Evolutionary conservation across 257 asterid genomes (phyloP).

Genomic region (Verbascum thapsus): DNA sequence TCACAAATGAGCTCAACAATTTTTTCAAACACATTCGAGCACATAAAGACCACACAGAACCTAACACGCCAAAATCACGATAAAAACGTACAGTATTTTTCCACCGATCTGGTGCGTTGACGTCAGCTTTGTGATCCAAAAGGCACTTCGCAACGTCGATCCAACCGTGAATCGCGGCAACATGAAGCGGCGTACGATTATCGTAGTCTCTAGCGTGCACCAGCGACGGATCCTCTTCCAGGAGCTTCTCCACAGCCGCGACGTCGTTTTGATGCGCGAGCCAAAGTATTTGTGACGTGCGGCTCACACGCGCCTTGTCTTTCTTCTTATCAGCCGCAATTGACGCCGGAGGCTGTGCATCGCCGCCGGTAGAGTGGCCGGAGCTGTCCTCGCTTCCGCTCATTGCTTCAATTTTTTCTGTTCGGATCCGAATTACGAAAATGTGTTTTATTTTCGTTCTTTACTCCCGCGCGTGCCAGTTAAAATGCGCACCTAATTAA

Average conservation of each 20-base stretch:
- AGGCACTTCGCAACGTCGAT: constrained; percentile 78
- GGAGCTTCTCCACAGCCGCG: constrained; percentile 71
- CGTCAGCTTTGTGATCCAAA: constrained; percentile 77
- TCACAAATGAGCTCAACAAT: no score
- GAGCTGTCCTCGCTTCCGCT: constrained; percentile 83
- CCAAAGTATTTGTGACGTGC: constrained; percentile 87
- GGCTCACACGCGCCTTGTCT: constrained; percentile 80
- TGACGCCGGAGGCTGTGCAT: constrained; percentile 28
- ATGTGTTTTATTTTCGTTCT: no score
- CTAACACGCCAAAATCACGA: no score
- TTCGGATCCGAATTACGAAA: constrained; percentile 22
- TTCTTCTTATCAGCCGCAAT: constrained; percentile 63
- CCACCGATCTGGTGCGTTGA: constrained; percentile 99
- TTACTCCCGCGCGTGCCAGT: constrained; percentile 36
- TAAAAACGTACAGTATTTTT: constrained; percentile 72
- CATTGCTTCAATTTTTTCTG: no score
- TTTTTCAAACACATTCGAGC: no score
- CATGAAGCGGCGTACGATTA: constrained; percentile 90
- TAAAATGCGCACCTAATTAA: constrained; percentile 30
- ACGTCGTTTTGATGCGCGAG: constrained; percentile 94
- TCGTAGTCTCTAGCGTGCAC: constrained; percentile 92
- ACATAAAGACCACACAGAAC: no score
- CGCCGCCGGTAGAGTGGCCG: constrained; percentile 57
- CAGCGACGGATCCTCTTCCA: constrained; percentile 78
- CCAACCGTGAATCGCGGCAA: constrained; percentile 96